Conservation (phyloP, 129 eudicot genomes). For the Ambrosia trifida region DNA sequence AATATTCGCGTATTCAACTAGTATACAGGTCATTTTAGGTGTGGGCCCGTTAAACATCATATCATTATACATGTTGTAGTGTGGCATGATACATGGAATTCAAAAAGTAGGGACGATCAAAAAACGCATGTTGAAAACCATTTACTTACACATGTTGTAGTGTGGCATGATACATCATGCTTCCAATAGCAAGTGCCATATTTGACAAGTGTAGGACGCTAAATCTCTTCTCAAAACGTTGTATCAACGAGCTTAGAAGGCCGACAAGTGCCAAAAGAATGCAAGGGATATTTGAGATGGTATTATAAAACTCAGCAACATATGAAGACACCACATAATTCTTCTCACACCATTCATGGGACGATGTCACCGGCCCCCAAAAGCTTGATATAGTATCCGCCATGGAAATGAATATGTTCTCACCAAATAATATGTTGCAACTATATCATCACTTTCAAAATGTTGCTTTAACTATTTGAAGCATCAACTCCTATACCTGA, state of each 20-base stretch:
- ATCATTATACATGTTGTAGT: too few relatives aligned
- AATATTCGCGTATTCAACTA: neutral
- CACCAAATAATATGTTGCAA: conserved; percentile 19
- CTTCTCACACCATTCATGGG: conserved; percentile 61
- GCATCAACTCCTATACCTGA: conserved; percentile 28
- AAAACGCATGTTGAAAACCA: neutral
- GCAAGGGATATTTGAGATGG: conserved; percentile 58
- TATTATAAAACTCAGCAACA: conserved; percentile 56
- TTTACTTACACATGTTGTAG: conserved; percentile 52
- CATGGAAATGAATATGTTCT: conserved; percentile 29
- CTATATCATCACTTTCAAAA: conserved; percentile 32
- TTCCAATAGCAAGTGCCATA: conserved; percentile 58
- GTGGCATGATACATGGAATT: too few relatives aligned
- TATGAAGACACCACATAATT: conserved; percentile 46
- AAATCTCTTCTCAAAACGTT: conserved; percentile 60
- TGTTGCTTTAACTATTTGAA: conserved; percentile 7
- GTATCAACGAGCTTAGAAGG: conserved; percentile 46
- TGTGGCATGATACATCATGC: conserved; percentile 59
- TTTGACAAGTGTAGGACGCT: conserved; percentile 55
- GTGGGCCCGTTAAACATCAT: too few relatives aligned
- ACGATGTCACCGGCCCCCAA: conserved; percentile 64
- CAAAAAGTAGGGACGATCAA: neutral
- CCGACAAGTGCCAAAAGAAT: conserved; percentile 60
- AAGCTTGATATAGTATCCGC: conserved; percentile 52
- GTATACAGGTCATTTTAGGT: too few relatives aligned